Conservation (phyloP, 2,329 filamentous ascomycete genomes). For the Achaetomium macrosporum region DNA sequence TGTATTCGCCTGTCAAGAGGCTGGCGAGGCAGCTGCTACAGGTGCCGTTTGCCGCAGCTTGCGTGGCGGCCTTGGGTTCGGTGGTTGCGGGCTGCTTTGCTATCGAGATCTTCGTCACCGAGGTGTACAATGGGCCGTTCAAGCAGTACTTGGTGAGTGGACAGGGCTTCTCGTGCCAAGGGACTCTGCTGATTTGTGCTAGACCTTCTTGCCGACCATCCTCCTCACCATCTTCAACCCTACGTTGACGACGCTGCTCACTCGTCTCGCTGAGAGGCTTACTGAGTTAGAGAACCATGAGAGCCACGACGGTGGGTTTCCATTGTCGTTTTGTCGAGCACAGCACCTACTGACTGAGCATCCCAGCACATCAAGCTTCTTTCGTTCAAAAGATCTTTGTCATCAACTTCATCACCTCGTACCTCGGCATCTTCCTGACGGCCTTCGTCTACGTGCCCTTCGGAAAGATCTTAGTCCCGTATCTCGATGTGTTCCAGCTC, state of each 20-base stretch:
- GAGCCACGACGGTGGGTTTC: constrained; percentile 59
- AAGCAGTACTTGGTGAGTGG: constrained; percentile 70
- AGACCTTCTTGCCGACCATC: constrained; percentile 84
- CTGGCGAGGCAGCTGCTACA: constrained; percentile 72
- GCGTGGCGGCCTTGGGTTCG: constrained; percentile 65
- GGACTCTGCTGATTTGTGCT: neutral
- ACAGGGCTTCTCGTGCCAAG: neutral
- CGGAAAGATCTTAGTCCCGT: constrained; percentile 73
- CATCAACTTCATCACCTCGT: constrained; percentile 94
- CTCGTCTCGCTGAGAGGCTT: constrained; percentile 66
- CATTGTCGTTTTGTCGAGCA: neutral
- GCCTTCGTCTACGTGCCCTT: constrained; percentile 95
- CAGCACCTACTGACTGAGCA: constrained; percentile 14
- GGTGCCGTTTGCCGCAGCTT: constrained; percentile 75
- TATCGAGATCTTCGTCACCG: constrained; percentile 91
- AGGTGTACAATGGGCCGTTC: constrained; percentile 85
- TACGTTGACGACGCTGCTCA: constrained; percentile 69
- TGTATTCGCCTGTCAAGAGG: constrained; percentile 72
- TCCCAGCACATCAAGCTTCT: constrained; percentile 66
- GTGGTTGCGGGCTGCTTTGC: constrained; percentile 84
- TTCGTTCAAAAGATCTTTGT: constrained; percentile 92
- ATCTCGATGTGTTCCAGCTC: constrained; percentile 74
- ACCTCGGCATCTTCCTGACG: constrained; percentile 84
- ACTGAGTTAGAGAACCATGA: constrained; percentile 90
- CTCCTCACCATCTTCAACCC: constrained; percentile 80